Evolutionary conservation across 495 filamentous ascomycete genomes (phyloP).

Genomic region (Peziza echinospora): DNA sequence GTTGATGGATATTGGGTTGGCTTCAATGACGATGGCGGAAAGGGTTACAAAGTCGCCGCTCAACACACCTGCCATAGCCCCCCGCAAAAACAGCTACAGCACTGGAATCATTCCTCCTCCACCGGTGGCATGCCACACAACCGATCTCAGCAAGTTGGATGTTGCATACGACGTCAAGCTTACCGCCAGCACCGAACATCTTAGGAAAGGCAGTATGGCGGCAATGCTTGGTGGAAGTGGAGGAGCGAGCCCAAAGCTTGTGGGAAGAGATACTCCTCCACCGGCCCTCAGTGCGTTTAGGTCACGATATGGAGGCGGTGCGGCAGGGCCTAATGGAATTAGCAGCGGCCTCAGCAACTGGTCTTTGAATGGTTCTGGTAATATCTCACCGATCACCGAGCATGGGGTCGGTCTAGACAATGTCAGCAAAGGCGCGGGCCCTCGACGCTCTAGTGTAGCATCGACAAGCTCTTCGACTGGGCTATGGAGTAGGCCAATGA

Average conservation of each 20-base stretch:
- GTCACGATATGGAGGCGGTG: not conserved
- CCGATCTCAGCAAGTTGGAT: slow-evolving; percentile 18
- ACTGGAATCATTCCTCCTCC: slow-evolving; percentile 8
- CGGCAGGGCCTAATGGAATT: too few relatives aligned
- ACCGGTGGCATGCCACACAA: slow-evolving; percentile 22
- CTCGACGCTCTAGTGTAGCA: not conserved
- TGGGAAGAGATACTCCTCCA: not conserved
- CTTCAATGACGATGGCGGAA: slow-evolving; percentile 76
- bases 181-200: slow-evolving; percentile 59
- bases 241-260: not conserved
- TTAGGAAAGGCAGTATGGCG: slow-evolving; percentile 31
- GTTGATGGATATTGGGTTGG: slow-evolving; percentile 69
- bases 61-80: slow-evolving; percentile 13
- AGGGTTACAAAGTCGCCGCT: slow-evolving; percentile 30
- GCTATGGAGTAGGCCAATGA: not conserved
- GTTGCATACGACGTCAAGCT: slow-evolving; percentile 59
- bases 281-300: not conserved
- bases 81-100: slow-evolving; percentile 15
- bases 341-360: not conserved
- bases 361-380: not conserved
- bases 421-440: not conserved
- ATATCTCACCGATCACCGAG: not conserved
- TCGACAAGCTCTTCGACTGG: not conserved
- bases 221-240: not conserved
- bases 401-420: not conserved